Conservation (phyloP, 2,329 filamentous ascomycete genomes). For the Monilinia laxa region DNA sequence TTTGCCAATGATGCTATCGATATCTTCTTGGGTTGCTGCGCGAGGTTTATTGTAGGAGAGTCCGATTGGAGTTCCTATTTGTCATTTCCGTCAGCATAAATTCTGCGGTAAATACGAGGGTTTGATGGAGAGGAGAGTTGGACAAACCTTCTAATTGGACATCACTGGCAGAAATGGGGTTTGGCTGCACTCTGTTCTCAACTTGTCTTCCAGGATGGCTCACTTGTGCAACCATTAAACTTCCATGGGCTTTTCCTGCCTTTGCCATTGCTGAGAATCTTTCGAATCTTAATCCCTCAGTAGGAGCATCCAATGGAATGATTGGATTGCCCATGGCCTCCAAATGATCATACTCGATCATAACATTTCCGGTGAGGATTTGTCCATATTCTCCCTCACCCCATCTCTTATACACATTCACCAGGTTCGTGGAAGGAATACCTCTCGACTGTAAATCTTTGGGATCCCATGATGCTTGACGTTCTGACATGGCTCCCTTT, state of each 20-base stretch:
- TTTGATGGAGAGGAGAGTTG: fast-evolving
- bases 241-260: slow-evolving; percentile 55
- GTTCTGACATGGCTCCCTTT: slow-evolving; percentile 67
- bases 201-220: slow-evolving; percentile 57
- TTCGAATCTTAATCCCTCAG: slow-evolving; percentile 58
- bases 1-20: slow-evolving; percentile 56
- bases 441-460: slow-evolving; percentile 52
- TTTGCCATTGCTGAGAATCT: slow-evolving; percentile 57
- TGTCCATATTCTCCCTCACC: slow-evolving; percentile 57
- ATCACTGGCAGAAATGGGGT: slow-evolving; percentile 46
- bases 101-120: not conserved
- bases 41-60: slow-evolving; percentile 54
- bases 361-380: slow-evolving; percentile 63
- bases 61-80: slow-evolving; percentile 43
- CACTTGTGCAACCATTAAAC: slow-evolving; percentile 59
- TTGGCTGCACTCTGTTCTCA: slow-evolving; percentile 38
- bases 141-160: slow-evolving; percentile 41
- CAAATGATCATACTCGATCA: slow-evolving; percentile 60
- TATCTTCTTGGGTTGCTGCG: slow-evolving; percentile 54
- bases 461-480: slow-evolving; percentile 59
- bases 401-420: slow-evolving; percentile 61
- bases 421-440: slow-evolving; percentile 52
- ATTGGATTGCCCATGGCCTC: slow-evolving; percentile 58
- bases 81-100: not conserved
- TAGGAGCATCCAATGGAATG: slow-evolving; percentile 53